These are phyloP conservation scores for Debaryomyces nepalensis DNA, from an alignment of 1,139 yeast genomes.

Conservation along the genomic window DNA sequence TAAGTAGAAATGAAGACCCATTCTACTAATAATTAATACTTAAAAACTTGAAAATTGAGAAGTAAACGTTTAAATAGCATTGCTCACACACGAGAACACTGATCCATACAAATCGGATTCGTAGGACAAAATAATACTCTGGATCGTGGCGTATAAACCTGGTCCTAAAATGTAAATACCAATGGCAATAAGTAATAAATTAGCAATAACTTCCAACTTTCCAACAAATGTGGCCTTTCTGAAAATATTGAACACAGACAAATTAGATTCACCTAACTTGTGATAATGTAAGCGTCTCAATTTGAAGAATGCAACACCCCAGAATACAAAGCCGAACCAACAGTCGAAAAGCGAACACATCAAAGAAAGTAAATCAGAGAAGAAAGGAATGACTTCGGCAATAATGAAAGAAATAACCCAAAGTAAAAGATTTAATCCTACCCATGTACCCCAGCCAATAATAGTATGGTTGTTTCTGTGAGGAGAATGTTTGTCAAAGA, in stretches of 20 bases:
- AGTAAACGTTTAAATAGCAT: constrained; percentile 32
- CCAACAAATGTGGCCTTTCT: constrained; percentile 23
- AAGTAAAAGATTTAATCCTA: constrained; percentile 40
- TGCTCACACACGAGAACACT: constrained; percentile 55
- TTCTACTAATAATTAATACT: constrained; percentile 1
- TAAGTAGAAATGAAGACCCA: background rate
- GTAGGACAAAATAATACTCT: constrained; percentile 55
- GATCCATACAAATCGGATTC: constrained; percentile 50
- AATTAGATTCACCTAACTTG: constrained; percentile 24
- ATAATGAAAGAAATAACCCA: constrained; percentile 62
- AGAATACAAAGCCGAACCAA: constrained; percentile 67
- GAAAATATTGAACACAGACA: constrained; percentile 23
- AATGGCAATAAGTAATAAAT: constrained; percentile 42
- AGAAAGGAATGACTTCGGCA: constrained; percentile 68
- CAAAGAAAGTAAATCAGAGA: constrained; percentile 58
- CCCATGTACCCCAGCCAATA: constrained; percentile 60
- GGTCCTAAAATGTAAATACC: constrained; percentile 64
- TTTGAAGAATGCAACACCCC: constrained; percentile 65
- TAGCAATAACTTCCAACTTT: constrained; percentile 39
- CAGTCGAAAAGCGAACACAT: constrained; percentile 70
- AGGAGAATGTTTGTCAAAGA: constrained; percentile 45
- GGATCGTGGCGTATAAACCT: constrained; percentile 58
- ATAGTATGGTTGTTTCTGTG: constrained; percentile 55
- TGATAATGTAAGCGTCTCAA: constrained; percentile 32
- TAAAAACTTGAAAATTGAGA: constrained; percentile 4